These are phyloP conservation scores for Mycena rosella DNA, from an alignment of 768 basidiomycete genomes.

Conservation along the genomic window DNA sequence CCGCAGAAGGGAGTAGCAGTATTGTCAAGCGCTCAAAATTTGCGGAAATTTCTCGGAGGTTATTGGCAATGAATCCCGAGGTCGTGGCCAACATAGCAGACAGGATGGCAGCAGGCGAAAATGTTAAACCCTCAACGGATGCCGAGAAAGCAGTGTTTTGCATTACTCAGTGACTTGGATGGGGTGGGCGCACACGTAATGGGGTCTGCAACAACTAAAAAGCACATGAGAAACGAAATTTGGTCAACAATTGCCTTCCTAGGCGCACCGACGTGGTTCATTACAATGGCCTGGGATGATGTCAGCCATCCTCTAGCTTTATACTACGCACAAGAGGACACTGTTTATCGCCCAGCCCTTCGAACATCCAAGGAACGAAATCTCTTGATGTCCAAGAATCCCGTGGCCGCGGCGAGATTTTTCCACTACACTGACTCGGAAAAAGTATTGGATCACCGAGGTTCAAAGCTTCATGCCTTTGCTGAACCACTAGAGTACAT, in stretches of 20 bases:
- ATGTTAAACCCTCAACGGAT: no score
- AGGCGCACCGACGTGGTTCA: slow-evolving; percentile 45
- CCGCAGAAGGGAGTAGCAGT: neutral
- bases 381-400: slow-evolving; percentile 2
- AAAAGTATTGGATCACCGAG: no score
- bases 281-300: slow-evolving; percentile 51
- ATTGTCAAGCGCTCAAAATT: neutral
- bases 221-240: slow-evolving; percentile 47
- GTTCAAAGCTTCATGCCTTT: no score
- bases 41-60: neutral
- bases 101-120: no score
- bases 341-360: slow-evolving; percentile 37
- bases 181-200: slow-evolving; percentile 46
- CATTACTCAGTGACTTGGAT: slow-evolving; percentile 52
- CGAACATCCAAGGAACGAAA: neutral
- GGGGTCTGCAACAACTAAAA: slow-evolving; percentile 45
- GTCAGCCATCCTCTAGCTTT: slow-evolving; percentile 47
- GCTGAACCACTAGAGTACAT: no score
- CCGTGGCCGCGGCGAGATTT: slow-evolving; percentile 38
- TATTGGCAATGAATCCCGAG: neutral
- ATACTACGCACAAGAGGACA: slow-evolving; percentile 45
- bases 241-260: slow-evolving; percentile 44
- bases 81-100: no score
- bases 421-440: no score
- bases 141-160: no score